Evolutionary conservation across 257 asterid genomes (phyloP), one percentile per base, ranked within the genome.

Genomic region (Ajuga chamaepitys): DNA sequence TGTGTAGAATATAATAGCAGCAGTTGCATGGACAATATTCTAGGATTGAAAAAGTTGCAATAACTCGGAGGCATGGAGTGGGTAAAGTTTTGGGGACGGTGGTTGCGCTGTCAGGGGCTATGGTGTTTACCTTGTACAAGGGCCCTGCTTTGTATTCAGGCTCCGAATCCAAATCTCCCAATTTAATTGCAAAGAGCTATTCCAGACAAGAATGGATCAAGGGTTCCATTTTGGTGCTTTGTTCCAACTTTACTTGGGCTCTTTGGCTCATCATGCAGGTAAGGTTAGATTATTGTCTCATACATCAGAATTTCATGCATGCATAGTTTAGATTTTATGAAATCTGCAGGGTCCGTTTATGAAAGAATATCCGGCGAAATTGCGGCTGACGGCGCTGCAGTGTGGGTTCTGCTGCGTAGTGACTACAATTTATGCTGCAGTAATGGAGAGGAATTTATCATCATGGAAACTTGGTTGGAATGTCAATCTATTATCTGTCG

Each of bases 181-280:
- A 71, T 9, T 17, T 57, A 20, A 28, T 50, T n/a, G 65, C 67
- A 41, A 71, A 57, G 26, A 41, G 40, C 48, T 64, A 74, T 56
- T 67, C 80, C 9, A 75, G 32, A 76, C 64, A 66, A 37, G 87
- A 80, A 47, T 82, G 86, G 92, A 75, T 82, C 13, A 87, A 75
- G 62, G 91, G 91, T n/a, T 74, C 80, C 20, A n/a, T 77, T 37
- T 70, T 87, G 61, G 40, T 75, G 68, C 63, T 84, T 12, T 77
- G 61, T 48, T 68, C 87, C 26, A 69, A 72, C 66, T 30, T 79
- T 2, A 24, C 75, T 38, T 84, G 88, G 91, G 68, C 88, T 22
- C 7, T 77, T 1, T 86, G 91, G 88, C 86, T 84, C 50, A 67
- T 80, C 41, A 45, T 82, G 84, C 95, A 86, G 88, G 89, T 85